Percentiles rank a stretch among this genome's conserved stretches.
Conservation (phyloP, 129 eudicot species). For the Chrysanthemum lavandulifolium region DNA sequence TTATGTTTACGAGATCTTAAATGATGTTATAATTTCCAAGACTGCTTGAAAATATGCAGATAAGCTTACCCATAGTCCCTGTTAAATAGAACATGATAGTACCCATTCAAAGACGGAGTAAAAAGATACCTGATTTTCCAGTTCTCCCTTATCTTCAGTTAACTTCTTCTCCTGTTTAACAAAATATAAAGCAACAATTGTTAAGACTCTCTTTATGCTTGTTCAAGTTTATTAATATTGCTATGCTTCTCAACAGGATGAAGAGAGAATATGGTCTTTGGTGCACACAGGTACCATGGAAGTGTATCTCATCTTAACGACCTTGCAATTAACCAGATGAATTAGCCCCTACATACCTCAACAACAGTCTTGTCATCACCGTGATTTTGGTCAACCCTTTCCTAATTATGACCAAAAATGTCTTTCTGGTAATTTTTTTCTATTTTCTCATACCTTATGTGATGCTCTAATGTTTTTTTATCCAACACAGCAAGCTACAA, state of each 20-base stretch:
- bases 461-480: background rate
- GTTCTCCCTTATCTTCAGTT: constrained; percentile 6
- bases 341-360: constrained; percentile 16
- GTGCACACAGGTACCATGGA: background rate
- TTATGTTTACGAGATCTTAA: too few species aligned
- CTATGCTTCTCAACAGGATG: background rate
- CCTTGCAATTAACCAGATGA: constrained; percentile 27
- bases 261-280: background rate
- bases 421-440: background rate
- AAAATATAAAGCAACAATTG: background rate
- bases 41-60: too few species aligned
- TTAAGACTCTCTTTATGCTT: background rate
- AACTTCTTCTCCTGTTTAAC: constrained; percentile 23
- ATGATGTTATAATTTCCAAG: too few species aligned
- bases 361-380: background rate
- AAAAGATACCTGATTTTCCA: constrained; percentile 11
- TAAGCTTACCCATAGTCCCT: too few species aligned
- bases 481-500: background rate
- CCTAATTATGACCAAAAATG: background rate
- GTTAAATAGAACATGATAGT: too few species aligned
- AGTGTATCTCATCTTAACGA: background rate
- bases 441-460: background rate
- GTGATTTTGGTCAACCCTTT: background rate
- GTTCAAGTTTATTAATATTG: background rate
- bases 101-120: background rate